Percentiles rank a stretch among this genome's conserved stretches.
phyloP scores from a whole-genome alignment of 768 basidiomycete genomes.

The Leccinum incarnatum region DNA sequence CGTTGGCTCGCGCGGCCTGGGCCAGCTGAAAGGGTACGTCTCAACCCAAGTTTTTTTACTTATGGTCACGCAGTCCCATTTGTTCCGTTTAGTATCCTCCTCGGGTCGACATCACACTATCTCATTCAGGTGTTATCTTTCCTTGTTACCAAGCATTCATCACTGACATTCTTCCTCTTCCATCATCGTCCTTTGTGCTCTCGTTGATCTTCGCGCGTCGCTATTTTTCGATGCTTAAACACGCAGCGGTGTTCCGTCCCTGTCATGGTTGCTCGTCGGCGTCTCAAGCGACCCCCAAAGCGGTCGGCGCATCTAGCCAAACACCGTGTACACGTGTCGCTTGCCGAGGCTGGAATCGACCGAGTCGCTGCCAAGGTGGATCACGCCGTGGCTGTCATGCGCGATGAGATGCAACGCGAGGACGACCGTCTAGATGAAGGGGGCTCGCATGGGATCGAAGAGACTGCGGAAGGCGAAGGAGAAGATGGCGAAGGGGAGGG shows the following conservation, averaged over 20 bases:
- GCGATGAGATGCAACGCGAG: constrained; percentile 70
- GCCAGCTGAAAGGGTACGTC: constrained; percentile 81
- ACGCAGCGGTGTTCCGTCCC: constrained; percentile 87
- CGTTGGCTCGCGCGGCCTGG: constrained; percentile 89
- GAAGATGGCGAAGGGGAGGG: constrained; percentile 24
- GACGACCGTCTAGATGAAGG: constrained; percentile 41
- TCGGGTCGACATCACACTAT: constrained; percentile 95
- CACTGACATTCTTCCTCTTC: background rate
- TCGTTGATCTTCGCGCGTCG: background rate
- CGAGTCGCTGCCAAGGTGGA: constrained; percentile 84
- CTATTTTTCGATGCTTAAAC: background rate
- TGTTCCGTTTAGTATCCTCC: constrained; percentile 60
- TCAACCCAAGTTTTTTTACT: background rate
- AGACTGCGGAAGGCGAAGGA: constrained; percentile 23
- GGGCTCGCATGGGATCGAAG: constrained; percentile 16
- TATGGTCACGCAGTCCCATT: background rate
- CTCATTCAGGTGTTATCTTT: constrained; percentile 63
- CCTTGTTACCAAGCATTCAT: background rate
- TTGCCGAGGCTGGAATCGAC: constrained; percentile 85
- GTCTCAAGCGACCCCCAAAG: constrained; percentile 83
- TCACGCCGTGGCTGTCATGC: constrained; percentile 78
- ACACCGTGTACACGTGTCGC: constrained; percentile 77
- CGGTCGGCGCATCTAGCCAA: constrained; percentile 78
- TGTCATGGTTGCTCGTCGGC: constrained; percentile 92
- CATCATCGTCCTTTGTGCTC: background rate